Percentiles rank a stretch among this genome's conserved stretches.
These are phyloP conservation scores for Lachancea dasiensis DNA, from an alignment of 805 yeast genomes.

Conservation along the genomic window DNA sequence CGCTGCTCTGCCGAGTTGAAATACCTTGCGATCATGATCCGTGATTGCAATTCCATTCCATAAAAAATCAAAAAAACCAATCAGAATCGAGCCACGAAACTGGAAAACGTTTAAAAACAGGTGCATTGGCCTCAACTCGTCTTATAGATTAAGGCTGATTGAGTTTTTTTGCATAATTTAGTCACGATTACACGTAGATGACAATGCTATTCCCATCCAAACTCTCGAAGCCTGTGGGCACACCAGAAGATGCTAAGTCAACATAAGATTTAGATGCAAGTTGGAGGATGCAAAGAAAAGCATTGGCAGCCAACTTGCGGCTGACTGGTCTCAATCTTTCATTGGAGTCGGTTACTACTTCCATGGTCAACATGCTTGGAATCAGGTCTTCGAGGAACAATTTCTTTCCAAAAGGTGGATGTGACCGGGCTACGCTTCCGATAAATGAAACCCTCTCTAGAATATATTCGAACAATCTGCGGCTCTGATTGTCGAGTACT, in stretches of 20 bases:
- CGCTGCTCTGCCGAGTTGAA: too few relatives aligned
- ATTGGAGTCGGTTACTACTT: constrained; percentile 1
- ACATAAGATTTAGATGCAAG: constrained; percentile 25
- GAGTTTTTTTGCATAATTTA: too few relatives aligned
- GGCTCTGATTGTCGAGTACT: constrained; percentile 23
- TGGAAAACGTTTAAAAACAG: too few relatives aligned
- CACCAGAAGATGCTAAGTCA: constrained; percentile 5
- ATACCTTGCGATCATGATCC: too few relatives aligned
- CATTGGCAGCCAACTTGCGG: constrained; percentile 28
- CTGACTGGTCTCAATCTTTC: constrained; percentile 10
- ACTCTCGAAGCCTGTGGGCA: constrained; percentile 5
- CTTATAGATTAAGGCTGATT: too few relatives aligned
- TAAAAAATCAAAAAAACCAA: too few relatives aligned
- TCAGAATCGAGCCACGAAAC: too few relatives aligned
- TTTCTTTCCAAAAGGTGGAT: constrained; percentile 17
- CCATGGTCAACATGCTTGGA: constrained; percentile 20
- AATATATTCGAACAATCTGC: constrained; percentile 27
- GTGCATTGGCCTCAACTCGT: too few relatives aligned
- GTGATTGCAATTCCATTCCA: too few relatives aligned
- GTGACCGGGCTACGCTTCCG: constrained; percentile 18
- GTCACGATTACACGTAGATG: constrained; percentile 11
- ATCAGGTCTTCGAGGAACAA: constrained; percentile 26
- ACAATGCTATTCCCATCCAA: constrained; percentile 18
- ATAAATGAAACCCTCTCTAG: constrained; percentile 18
- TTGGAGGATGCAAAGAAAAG: constrained; percentile 27